Conservation (phyloP, 768 basidiomycete genomes). For the Cystobasidium ongulense region DNA sequence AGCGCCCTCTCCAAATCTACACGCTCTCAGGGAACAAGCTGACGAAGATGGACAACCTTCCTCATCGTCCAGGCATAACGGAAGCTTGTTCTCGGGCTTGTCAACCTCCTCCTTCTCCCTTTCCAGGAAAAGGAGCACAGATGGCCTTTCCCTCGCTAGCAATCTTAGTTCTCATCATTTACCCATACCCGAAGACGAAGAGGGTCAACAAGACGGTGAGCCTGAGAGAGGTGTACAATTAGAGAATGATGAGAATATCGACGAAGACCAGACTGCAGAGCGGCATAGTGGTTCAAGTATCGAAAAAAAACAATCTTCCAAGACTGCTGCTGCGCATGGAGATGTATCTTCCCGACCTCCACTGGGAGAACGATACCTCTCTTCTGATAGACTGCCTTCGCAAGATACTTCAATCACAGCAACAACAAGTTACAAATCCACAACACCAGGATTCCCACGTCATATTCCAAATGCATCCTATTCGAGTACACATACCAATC, state of each 20-base stretch:
- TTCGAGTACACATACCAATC: constrained; percentile 6
- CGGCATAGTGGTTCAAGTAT: background rate
- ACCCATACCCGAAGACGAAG: background rate
- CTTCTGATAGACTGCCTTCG: background rate
- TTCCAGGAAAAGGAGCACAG: background rate
- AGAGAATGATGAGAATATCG: background rate
- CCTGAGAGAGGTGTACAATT: background rate
- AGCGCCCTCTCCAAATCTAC: background rate
- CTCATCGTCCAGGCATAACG: background rate
- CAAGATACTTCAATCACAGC: background rate
- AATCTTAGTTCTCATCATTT: background rate
- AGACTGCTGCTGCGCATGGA: background rate
- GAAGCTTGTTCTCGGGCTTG: background rate
- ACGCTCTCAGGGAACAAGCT: background rate
- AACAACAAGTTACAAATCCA: background rate
- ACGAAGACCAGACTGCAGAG: background rate
- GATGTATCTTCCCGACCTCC: background rate
- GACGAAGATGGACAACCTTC: background rate
- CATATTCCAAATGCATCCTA: background rate
- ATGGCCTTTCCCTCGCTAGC: background rate
- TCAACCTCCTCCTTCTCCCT: background rate
- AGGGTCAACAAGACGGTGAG: background rate
- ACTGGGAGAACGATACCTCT: background rate
- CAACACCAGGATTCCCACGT: constrained; percentile 2
- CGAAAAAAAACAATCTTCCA: background rate